These are phyloP conservation scores for Geoglossum cookeanum DNA, from an alignment of 2,329 filamentous ascomycete species.

Conservation along the genomic window DNA sequence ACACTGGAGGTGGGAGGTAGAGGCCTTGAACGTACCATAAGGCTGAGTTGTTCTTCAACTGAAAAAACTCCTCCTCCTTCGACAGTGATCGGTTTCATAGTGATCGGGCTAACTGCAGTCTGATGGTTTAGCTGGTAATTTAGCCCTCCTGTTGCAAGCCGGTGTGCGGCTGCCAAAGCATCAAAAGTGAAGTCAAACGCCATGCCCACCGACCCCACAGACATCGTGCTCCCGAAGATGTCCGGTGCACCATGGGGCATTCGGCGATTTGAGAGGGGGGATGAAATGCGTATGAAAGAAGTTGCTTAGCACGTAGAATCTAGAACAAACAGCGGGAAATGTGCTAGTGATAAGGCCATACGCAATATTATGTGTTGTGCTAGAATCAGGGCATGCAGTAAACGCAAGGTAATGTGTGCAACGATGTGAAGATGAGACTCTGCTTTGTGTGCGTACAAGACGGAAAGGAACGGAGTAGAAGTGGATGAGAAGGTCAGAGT, in stretches of 20 bases:
- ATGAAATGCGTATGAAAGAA: background rate
- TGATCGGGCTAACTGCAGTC: background rate
- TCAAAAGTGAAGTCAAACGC: background rate
- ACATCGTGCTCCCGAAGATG: background rate
- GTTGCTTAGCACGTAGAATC: background rate
- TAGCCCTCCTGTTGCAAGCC: background rate
- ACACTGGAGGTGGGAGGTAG: background rate
- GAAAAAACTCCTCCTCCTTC: slow-evolving; percentile 1
- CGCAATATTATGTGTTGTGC: background rate
- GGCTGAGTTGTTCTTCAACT: background rate
- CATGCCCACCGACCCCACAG: background rate
- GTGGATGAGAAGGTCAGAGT: background rate
- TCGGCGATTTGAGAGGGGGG: background rate
- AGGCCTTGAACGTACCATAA: background rate
- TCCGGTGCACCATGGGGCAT: background rate
- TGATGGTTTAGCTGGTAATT: background rate
- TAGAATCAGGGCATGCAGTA: background rate
- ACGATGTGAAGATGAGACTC: background rate
- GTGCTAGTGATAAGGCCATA: background rate
- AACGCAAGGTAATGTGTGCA: background rate
- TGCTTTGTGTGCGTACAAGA: background rate
- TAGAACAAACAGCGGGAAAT: background rate
- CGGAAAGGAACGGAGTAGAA: background rate
- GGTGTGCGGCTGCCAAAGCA: too few relatives aligned
- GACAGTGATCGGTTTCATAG: background rate